These are phyloP conservation scores for Colletotrichum agaves DNA, from an alignment of 2,329 filamentous ascomycete genomes.

Conservation along the genomic window DNA sequence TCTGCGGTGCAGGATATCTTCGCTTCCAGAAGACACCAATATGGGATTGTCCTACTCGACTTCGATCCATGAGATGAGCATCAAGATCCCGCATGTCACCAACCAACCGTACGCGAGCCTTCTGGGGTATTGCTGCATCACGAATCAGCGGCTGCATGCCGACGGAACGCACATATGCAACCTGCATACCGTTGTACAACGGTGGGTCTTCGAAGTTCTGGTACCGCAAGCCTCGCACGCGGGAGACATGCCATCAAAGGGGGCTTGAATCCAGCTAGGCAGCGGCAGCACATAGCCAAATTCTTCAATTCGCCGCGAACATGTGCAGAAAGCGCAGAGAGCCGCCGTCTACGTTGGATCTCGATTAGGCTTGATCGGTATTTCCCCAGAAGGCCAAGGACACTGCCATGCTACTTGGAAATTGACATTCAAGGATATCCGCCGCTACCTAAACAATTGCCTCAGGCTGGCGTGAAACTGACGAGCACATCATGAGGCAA, in stretches of 20 bases:
- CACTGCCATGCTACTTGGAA: neutral
- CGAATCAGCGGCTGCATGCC: conserved; percentile 20
- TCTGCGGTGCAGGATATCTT: neutral
- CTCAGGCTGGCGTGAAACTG: conserved; percentile 39
- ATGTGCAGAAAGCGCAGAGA: conserved; percentile 1
- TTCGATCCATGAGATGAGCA: conserved; percentile 8
- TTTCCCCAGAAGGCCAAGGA: neutral
- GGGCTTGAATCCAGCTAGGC: neutral
- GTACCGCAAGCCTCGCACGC: conserved; percentile 1
- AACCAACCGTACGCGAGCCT: conserved; percentile 3
- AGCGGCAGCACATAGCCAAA: neutral
- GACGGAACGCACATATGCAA: conserved; percentile 23
- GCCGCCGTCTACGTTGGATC: conserved; percentile 1
- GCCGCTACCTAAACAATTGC: neutral
- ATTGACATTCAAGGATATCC: neutral
- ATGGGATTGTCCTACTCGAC: conserved; percentile 8
- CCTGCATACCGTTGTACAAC: conserved; percentile 13
- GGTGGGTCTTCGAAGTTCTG: conserved; percentile 9
- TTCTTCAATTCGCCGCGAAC: neutral
- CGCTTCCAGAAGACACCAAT: conserved; percentile 15
- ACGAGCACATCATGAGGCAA: conserved; percentile 44
- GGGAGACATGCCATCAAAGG: neutral
- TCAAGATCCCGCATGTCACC: conserved; percentile 29
- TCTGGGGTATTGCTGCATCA: conserved; percentile 27
- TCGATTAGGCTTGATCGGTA: neutral